Conservation (phyloP, 805 yeast genomes). For the Candida insectorum region DNA sequence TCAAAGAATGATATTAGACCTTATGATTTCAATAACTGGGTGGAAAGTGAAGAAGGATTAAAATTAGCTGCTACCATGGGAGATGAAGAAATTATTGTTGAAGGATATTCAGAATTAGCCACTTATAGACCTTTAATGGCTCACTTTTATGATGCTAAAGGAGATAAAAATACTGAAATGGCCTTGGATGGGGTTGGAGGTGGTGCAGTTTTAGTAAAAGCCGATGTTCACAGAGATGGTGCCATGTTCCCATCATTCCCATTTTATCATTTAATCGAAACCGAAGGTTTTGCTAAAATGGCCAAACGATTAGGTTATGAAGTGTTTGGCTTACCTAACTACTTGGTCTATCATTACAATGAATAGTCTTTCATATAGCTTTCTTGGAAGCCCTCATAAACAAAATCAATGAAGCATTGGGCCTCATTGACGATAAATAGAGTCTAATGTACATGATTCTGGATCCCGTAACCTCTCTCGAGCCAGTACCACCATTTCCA, state of each 20-base stretch:
- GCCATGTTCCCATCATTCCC: conserved; percentile 99
- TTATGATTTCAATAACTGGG: conserved; percentile 96
- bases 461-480: no score
- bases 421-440: no score
- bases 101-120: conserved; percentile 90
- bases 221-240: conserved; percentile 98
- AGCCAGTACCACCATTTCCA: no score
- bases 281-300: conserved; percentile 99
- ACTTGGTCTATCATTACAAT: conserved; percentile 86
- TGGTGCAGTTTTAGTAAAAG: conserved; percentile 91
- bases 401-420: not conserved
- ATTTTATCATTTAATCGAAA: conserved; percentile 92
- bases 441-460: no score
- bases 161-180: conserved; percentile 66
- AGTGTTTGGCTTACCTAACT: conserved; percentile 90
- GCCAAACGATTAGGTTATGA: conserved; percentile 91
- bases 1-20: conserved; percentile 67
- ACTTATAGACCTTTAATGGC: conserved; percentile 97
- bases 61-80: conserved; percentile 66
- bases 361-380: no score
- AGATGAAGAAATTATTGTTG: conserved; percentile 91
- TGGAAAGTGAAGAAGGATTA: conserved; percentile 75
- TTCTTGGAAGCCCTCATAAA: no score
- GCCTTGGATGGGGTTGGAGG: conserved; percentile 97
- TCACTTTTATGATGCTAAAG: conserved; percentile 66